phyloP scores from a whole-genome alignment of 192 early-diverging fungal genomes.

The Gryganskiella cystojenkinii region DNA sequence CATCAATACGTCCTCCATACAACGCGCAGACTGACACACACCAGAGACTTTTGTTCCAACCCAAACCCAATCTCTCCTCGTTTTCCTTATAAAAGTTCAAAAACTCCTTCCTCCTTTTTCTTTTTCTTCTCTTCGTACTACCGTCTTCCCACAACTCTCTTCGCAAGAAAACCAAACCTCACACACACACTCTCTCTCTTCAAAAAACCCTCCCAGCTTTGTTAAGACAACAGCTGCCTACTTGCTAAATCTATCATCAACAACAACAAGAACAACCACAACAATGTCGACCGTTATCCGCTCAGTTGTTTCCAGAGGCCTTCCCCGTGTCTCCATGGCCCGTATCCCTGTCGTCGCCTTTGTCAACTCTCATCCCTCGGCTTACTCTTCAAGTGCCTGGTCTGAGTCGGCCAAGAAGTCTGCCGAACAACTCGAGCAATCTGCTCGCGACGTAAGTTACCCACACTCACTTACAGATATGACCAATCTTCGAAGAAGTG shows the following conservation, averaged over 20 bases:
- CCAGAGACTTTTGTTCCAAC: neutral
- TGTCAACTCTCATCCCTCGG: constrained; percentile 43
- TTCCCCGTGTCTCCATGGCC: constrained; percentile 48
- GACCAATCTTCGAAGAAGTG: neutral
- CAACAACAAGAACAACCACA: neutral
- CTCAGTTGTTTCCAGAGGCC: constrained; percentile 23
- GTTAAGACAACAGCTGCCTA: too few species aligned
- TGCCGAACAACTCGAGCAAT: constrained; percentile 40
- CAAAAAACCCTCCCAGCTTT: constrained; percentile 1
- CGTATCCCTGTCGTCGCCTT: constrained; percentile 50
- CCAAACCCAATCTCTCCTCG: neutral
- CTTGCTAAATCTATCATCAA: too few species aligned
- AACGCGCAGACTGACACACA: too few species aligned
- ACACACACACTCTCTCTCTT: constrained; percentile 6
- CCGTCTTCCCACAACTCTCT: neutral
- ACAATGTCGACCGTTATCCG: constrained; percentile 40
- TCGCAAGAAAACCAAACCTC: too few species aligned
- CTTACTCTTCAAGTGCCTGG: constrained; percentile 51
- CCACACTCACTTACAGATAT: neutral
- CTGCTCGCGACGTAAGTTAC: constrained; percentile 23
- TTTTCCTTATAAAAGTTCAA: constrained; percentile 18
- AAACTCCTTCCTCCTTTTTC: neutral
- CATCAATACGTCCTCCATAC: too few species aligned
- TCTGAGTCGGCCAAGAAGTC: constrained; percentile 35
- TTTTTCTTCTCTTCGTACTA: constrained; percentile 8